Evolutionary conservation across 78 protist genomes (phyloP).

Genomic region (Fonticula alba): DNA sequence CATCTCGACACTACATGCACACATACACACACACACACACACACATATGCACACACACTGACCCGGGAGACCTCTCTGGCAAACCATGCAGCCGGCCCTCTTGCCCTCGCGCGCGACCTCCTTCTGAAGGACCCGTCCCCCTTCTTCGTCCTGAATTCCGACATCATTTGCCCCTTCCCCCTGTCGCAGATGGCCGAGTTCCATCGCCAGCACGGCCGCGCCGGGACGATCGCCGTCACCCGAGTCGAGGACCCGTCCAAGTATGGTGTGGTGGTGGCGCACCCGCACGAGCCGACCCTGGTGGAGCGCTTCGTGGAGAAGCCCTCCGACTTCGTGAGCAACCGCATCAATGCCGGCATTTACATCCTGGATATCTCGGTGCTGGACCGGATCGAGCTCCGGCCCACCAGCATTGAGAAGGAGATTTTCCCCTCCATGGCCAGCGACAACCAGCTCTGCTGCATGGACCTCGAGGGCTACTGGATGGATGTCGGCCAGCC

Average conservation of each 20-base stretch:
- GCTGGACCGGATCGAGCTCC: constrained; percentile 56
- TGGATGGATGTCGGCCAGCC: constrained; percentile 95
- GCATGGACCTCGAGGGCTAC: constrained; percentile 52
- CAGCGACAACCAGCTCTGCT: constrained; percentile 39
- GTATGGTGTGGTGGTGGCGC: constrained; percentile 78
- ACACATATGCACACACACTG: too few relatives aligned
- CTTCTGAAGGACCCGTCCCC: constrained; percentile 26
- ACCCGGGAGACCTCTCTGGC: too few relatives aligned
- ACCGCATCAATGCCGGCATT: constrained; percentile 84
- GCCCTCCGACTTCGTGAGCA: constrained; percentile 67
- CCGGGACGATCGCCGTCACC: constrained; percentile 78
- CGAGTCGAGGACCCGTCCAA: constrained; percentile 80
- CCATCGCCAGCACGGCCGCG: constrained; percentile 76
- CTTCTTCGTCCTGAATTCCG: constrained; percentile 79
- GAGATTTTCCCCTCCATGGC: constrained; percentile 85
- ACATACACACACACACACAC: too few relatives aligned
- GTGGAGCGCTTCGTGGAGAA: constrained; percentile 77
- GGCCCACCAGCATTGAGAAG: constrained; percentile 51
- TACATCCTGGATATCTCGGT: constrained; percentile 59
- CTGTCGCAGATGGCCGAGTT: constrained; percentile 50
- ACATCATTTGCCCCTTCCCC: constrained; percentile 75
- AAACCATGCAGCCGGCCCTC: constrained; percentile 94
- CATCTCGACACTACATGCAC: too few relatives aligned
- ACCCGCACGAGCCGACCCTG: constrained; percentile 31
- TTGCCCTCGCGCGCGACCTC: constrained; percentile 55